phyloP scores from a whole-genome alignment of 1,284 basidiomycete species.

The Marasmius tenuissimus region DNA sequence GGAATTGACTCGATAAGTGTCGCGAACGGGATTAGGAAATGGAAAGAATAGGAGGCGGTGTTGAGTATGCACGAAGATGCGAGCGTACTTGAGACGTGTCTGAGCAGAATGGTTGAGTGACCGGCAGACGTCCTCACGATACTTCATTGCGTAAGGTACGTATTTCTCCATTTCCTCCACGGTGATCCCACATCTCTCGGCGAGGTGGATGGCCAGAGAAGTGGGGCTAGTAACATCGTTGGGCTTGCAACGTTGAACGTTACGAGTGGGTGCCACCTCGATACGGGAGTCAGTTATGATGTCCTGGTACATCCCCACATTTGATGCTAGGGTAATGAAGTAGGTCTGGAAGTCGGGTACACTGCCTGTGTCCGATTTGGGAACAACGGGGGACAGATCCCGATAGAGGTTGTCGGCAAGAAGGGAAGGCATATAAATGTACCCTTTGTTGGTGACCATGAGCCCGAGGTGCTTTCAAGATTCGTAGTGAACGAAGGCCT shows the following conservation, averaged over 20 bases:
- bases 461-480: too few species aligned
- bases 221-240: not conserved
- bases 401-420: constrained; percentile 7
- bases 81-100: not conserved
- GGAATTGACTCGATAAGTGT: not conserved
- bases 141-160: not conserved
- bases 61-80: not conserved
- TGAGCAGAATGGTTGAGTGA: not conserved
- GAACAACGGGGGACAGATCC: not conserved
- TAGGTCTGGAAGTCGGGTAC: not conserved
- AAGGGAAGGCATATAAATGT: constrained; percentile 20
- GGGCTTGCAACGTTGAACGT: not conserved
- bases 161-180: not conserved
- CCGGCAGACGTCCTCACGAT: not conserved
- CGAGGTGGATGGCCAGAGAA: not conserved
- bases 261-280: not conserved
- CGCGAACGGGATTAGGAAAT: not conserved
- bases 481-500: too few species aligned
- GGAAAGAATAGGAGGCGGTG: not conserved
- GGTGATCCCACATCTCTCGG: not conserved
- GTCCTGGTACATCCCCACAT: not conserved
- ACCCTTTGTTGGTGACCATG: constrained; percentile 14
- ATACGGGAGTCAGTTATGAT: not conserved
- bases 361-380: not conserved
- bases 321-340: not conserved